A percentile compares a stretch with the other conserved stretches of the same genome.
Evolutionary conservation across 2,329 filamentous ascomycete species (phyloP).

Genomic region (Ceratocystis huliohia): DNA sequence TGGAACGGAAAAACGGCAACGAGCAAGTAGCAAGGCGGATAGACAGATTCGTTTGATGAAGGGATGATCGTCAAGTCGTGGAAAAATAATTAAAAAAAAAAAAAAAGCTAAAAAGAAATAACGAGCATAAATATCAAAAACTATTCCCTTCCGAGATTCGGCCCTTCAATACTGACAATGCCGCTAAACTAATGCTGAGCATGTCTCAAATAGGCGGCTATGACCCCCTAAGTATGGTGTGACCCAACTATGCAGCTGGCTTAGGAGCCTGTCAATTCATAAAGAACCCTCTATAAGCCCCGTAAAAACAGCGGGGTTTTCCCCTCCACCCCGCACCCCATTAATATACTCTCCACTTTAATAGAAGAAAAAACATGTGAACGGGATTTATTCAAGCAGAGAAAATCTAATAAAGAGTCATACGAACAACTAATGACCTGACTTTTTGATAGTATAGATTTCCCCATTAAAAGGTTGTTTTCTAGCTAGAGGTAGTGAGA

Average conservation of each 20-base stretch:
- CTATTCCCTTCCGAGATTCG: slow-evolving; percentile 16
- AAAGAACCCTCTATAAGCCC: not conserved
- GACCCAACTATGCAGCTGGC: not conserved
- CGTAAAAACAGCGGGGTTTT: not conserved
- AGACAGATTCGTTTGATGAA: not conserved
- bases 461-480: not conserved
- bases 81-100: not conserved
- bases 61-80: not conserved
- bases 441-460: not conserved
- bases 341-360: not conserved
- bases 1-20: too few relatives aligned
- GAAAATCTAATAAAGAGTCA: not conserved
- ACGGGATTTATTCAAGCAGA: not conserved
- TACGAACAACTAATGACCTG: not conserved
- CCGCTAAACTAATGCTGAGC: not conserved
- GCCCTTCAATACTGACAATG: slow-evolving; percentile 13
- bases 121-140: not conserved
- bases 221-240: not conserved
- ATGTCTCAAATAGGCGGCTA: not conserved
- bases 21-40: not conserved
- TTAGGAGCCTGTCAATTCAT: not conserved
- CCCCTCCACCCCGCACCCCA: not conserved
- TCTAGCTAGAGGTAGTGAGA: not conserved
- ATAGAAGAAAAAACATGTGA: not conserved
- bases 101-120: not conserved